Conservation (phyloP, 2,329 filamentous ascomycete species). For the Metarhizium robertsii region DNA sequence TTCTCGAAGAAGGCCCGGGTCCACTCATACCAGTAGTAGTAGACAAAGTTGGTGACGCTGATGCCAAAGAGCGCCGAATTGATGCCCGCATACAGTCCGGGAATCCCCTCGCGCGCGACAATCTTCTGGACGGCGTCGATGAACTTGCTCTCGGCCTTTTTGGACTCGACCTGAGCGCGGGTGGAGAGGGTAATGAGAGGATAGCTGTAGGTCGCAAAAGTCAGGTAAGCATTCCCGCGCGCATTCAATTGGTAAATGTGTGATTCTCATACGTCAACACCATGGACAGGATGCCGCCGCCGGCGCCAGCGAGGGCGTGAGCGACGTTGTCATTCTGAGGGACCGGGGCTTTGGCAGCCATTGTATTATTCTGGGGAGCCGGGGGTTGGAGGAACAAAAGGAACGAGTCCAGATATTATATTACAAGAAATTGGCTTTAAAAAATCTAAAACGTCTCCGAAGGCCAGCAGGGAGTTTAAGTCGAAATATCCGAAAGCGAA, state of each 20-base stretch:
- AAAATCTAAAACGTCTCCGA: neutral
- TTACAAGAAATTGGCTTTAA: neutral
- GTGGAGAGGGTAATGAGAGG: conserved; percentile 96
- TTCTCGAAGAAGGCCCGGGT: conserved; percentile 78
- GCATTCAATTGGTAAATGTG: neutral
- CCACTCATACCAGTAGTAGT: conserved; percentile 99
- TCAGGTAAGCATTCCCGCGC: neutral
- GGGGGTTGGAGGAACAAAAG: neutral
- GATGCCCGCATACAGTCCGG: conserved; percentile 84
- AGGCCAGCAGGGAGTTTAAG: neutral
- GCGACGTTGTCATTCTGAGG: conserved; percentile 95
- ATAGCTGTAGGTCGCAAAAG: conserved; percentile 48
- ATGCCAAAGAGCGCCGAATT: conserved; percentile 95
- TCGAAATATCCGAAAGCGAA: neutral
- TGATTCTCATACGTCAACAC: conserved; percentile 61
- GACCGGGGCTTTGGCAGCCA: conserved; percentile 49
- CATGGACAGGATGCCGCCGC: conserved; percentile 93
- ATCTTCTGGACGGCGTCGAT: conserved; percentile 77
- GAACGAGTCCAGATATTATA: neutral
- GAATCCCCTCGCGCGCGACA: conserved; percentile 80
- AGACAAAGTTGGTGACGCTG: conserved; percentile 97
- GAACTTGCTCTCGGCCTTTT: conserved; percentile 78
- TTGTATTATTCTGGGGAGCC: conserved; percentile 5
- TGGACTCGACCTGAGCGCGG: conserved; percentile 94
- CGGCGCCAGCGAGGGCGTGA: conserved; percentile 85